Evolutionary conservation across 306 rosid species (phyloP).

Genomic region (Abrus precatorius): DNA sequence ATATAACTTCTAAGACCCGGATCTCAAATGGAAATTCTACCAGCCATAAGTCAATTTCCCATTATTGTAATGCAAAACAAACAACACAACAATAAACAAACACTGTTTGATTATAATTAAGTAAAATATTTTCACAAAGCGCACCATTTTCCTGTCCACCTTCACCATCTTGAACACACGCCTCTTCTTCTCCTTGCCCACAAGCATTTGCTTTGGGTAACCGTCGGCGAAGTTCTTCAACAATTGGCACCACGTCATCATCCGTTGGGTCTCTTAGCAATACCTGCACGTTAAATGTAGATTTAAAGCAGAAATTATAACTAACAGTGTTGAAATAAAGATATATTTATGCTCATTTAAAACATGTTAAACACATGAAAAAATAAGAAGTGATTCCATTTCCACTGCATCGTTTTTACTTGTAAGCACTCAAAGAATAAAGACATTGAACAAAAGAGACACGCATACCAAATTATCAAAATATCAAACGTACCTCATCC

Average conservation of each 20-base stretch:
- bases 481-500: conserved; percentile 64
- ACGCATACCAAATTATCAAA: not conserved
- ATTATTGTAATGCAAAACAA: not conserved
- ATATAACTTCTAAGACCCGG: conserved; percentile 74
- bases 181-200: conserved; percentile 66
- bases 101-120: not conserved
- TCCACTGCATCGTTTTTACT: not conserved
- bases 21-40: conserved; percentile 89
- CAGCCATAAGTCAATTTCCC: conserved; percentile 33
- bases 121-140: not conserved
- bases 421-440: not conserved
- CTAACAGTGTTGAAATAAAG: no score
- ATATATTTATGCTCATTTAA: no score
- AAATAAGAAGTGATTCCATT: not conserved
- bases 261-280: conserved; percentile 81
- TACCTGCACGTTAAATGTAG: conserved; percentile 51
- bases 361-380: not conserved
- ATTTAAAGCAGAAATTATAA: no score
- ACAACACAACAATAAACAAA: not conserved
- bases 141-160: conserved; percentile 65
- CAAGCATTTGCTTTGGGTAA: conserved; percentile 51
- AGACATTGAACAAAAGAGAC: not conserved
- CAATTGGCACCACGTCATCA: conserved; percentile 69
- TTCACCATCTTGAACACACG: conserved; percentile 59
- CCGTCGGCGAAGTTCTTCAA: conserved; percentile 75